These are phyloP conservation scores for Coprinellus micaceus DNA, from an alignment of 768 basidiomycete genomes.

Conservation along the genomic window DNA sequence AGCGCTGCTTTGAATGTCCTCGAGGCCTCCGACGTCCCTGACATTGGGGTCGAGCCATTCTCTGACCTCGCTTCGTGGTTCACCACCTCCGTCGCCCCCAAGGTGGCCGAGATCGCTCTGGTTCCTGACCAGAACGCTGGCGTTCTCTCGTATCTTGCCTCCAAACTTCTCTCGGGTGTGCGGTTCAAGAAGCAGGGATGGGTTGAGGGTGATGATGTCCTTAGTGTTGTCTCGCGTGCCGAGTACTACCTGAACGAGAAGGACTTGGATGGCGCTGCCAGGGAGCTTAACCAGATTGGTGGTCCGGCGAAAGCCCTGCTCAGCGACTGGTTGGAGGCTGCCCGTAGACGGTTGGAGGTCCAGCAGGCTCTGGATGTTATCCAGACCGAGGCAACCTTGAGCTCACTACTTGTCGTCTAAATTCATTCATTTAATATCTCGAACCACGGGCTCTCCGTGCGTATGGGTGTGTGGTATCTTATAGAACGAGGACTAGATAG, in stretches of 20 bases:
- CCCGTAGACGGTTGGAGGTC: constrained; percentile 83
- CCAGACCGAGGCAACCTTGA: constrained; percentile 78
- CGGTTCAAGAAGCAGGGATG: constrained; percentile 79
- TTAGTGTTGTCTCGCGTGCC: constrained; percentile 83
- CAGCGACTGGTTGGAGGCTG: constrained; percentile 89
- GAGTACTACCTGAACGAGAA: constrained; percentile 89
- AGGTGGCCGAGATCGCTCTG: constrained; percentile 83
- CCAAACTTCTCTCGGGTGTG: constrained; percentile 69
- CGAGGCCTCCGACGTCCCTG: constrained; percentile 70
- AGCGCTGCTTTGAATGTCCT: constrained; percentile 64
- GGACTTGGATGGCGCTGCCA: constrained; percentile 83
- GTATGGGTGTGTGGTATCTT: neutral
- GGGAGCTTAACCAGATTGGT: constrained; percentile 87
- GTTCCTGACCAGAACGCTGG: constrained; percentile 91
- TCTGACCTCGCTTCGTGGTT: constrained; percentile 93
- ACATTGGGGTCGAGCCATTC: constrained; percentile 82
- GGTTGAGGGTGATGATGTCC: constrained; percentile 76
- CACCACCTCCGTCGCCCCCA: constrained; percentile 73
- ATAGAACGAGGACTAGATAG: constrained; percentile 19
- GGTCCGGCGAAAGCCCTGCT: constrained; percentile 75
- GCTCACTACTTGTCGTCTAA: constrained; percentile 73
- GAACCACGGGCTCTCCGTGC: constrained; percentile 8
- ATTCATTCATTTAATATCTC: too few relatives aligned
- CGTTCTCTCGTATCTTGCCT: constrained; percentile 81
- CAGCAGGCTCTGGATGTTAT: constrained; percentile 88